Evolutionary conservation across 148 eudicot genomes (phyloP), one percentile per base, ranked within the genome.

Genomic region (Rhododendron molle): DNA sequence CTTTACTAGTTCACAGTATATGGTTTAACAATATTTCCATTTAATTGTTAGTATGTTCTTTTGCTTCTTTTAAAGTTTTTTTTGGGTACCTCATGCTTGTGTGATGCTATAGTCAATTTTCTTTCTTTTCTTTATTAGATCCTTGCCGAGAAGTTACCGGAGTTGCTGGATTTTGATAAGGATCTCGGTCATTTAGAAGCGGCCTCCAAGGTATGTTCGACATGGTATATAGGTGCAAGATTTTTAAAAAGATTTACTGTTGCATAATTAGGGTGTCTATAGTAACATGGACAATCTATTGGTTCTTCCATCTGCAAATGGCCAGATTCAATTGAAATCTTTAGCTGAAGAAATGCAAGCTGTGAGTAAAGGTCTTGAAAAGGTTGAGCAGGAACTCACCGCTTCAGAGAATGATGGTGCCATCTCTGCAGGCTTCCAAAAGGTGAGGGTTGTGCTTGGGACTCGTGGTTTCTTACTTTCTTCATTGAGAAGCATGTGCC

Each of bases 311-410:
- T 83, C 81, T 78, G 26, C 88, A 7, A 82, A 78, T 84, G 40
- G 69, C 30, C 76, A 97, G 99, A 94, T 97, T 82, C 99, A 97
- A 93, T 88, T 97, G 90, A 97, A 95, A 90, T 84, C 94, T 60
- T 91, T 97, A 88, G 99, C 99, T 88, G 99, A 97, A 92, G 99
- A 97, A 93, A 97, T 97, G 99, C 99, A 97, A 95, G 99, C 98
- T 54, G 98, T 97, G 89, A 95, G 95, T 89, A 97, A 94, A 93
- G 99, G 99, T 86, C 98, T 97, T 86, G 99, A 97, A 88, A 97
- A 97, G 91, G 98, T 97, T 86, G 99, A 95, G 91, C 98, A 92
- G 91, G 99, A 97, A 91, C 96, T 97, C 80, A 90, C 96, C 88
- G 98, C 96, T 76, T 91, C 98, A 86, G 98, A 93, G 85, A 93